Percentiles rank a stretch among this genome's conserved stretches.
Conservation (phyloP, 106 monocot species). For the Apostasia shenzhenica region DNA sequence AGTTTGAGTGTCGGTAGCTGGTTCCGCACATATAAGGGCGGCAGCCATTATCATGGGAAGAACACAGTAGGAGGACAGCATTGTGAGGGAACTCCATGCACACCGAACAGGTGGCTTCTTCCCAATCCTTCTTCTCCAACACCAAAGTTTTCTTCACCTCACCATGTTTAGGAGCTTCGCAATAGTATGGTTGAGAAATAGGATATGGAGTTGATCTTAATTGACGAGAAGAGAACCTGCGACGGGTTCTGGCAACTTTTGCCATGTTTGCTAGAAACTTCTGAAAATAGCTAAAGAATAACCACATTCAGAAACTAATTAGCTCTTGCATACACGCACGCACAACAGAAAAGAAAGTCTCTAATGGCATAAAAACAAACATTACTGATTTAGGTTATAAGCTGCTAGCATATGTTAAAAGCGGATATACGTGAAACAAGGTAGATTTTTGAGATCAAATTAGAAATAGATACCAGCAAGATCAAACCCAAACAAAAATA, state of each 20-base stretch:
- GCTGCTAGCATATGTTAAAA: no score
- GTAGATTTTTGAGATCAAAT: background rate
- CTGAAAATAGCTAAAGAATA: no score
- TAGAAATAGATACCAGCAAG: no score
- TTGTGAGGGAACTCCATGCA: slow-evolving; percentile 19
- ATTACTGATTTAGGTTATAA: background rate
- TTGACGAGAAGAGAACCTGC: background rate
- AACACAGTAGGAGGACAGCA: slow-evolving; percentile 19
- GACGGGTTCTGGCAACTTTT: background rate
- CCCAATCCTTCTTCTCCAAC: slow-evolving; percentile 11
- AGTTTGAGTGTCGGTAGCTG: slow-evolving; percentile 16
- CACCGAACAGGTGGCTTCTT: slow-evolving; percentile 11
- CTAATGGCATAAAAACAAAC: background rate
- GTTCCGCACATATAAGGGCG: slow-evolving; percentile 19
- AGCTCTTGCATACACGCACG: no score
- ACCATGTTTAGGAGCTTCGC: background rate
- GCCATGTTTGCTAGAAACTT: background rate
- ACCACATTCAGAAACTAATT: no score
- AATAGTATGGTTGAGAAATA: background rate
- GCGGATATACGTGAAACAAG: background rate
- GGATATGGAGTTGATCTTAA: slow-evolving; percentile 11
- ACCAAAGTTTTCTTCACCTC: background rate
- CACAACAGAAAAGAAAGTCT: background rate
- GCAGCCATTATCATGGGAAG: slow-evolving; percentile 19
- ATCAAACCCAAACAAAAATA: no score